These are phyloP conservation scores for Thermothelomyces thermophilus DNA, from an alignment of 2,329 filamentous ascomycete species.

Conservation along the genomic window DNA sequence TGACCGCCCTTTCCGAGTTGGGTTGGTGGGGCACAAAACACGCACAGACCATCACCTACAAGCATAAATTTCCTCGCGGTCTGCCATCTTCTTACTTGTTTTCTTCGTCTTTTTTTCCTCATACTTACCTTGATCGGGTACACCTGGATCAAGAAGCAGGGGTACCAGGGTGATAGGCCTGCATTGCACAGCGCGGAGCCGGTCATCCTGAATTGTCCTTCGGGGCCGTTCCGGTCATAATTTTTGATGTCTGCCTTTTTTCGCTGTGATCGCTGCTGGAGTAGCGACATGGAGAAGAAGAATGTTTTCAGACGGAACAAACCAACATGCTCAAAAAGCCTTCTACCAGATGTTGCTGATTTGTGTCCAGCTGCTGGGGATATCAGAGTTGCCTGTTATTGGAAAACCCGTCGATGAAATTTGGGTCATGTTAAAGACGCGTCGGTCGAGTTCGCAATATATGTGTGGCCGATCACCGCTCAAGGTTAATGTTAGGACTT, in stretches of 20 bases:
- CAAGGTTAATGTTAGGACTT: too few species aligned
- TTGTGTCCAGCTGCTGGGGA: too few species aligned
- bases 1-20: neutral
- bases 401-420: too few species aligned
- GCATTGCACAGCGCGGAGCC: slow-evolving; percentile 26
- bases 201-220: slow-evolving; percentile 24
- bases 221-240: slow-evolving; percentile 26
- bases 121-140: slow-evolving; percentile 26
- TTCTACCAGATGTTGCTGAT: too few species aligned
- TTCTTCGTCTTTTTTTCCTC: slow-evolving; percentile 20
- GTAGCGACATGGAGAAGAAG: slow-evolving; percentile 23
- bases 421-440: too few species aligned
- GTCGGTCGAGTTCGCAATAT: too few species aligned
- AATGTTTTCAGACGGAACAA: neutral
- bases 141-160: slow-evolving; percentile 22
- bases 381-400: too few species aligned
- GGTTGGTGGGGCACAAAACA: slow-evolving; percentile 3
- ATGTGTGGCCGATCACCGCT: too few species aligned
- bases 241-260: slow-evolving; percentile 25
- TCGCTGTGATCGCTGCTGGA: slow-evolving; percentile 19
- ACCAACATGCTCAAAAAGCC: neutral
- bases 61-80: slow-evolving; percentile 10
- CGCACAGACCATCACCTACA: slow-evolving; percentile 14
- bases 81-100: slow-evolving; percentile 11
- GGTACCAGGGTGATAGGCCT: slow-evolving; percentile 21